Percentiles rank a stretch among this genome's conserved stretches.
phyloP scores from a whole-genome alignment of 1,284 basidiomycete genomes.

The Cutaneotrichosporon cutaneum region DNA sequence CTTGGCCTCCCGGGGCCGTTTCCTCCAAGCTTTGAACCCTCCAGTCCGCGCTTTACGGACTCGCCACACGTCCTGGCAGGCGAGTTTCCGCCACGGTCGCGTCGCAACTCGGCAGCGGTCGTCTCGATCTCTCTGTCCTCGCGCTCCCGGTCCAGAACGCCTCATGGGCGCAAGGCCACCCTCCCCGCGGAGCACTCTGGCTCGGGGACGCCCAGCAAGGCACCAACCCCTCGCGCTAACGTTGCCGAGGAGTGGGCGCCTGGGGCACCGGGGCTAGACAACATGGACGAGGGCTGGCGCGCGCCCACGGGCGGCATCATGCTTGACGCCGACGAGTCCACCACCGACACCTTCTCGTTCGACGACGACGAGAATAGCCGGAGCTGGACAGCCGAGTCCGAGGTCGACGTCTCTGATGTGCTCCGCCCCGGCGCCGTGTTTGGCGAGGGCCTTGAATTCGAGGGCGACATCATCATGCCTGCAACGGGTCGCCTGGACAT shows the following conservation, averaged over 20 bases:
- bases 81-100: slow-evolving; percentile 21
- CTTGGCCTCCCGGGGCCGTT: background rate
- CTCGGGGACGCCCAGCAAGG: slow-evolving; percentile 39
- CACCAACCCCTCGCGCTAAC: slow-evolving; percentile 28
- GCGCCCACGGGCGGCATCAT: slow-evolving; percentile 44
- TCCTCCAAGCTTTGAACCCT: background rate
- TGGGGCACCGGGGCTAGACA: slow-evolving; percentile 26
- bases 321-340: slow-evolving; percentile 32
- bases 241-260: slow-evolving; percentile 32
- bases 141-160: slow-evolving; percentile 45
- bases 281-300: slow-evolving; percentile 43
- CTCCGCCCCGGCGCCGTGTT: slow-evolving; percentile 44
- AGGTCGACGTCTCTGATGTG: slow-evolving; percentile 38
- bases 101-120: slow-evolving; percentile 39
- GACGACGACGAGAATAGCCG: slow-evolving; percentile 25
- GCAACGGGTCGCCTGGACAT: slow-evolving; percentile 37
- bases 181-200: slow-evolving; percentile 31
- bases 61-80: slow-evolving; percentile 28
- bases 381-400: slow-evolving; percentile 26
- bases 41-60: slow-evolving; percentile 22
- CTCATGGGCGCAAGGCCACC: slow-evolving; percentile 31
- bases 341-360: slow-evolving; percentile 16
- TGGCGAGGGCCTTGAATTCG: slow-evolving; percentile 50
- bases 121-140: slow-evolving; percentile 48
- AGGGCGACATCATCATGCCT: slow-evolving; percentile 48